These are phyloP conservation scores for Ustilago sp. DNA, from an alignment of 1,284 basidiomycete species.

Conservation along the genomic window DNA sequence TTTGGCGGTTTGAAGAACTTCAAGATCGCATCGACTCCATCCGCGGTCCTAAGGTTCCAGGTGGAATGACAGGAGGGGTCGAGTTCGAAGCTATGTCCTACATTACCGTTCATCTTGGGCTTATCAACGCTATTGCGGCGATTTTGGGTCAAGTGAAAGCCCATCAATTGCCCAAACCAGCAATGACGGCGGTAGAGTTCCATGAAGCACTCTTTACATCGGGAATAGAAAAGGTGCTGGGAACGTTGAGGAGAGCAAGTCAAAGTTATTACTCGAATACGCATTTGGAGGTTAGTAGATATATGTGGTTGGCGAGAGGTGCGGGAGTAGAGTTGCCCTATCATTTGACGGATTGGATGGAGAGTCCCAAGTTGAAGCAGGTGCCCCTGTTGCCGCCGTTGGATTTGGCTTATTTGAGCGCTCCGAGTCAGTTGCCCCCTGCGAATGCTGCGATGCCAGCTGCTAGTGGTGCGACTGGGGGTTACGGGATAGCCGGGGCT, in stretches of 20 bases:
- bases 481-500: slow-evolving; percentile 26
- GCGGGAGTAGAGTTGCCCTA: slow-evolving; percentile 30
- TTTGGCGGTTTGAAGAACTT: slow-evolving; percentile 85
- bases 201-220: slow-evolving; percentile 51
- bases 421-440: neutral
- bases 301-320: slow-evolving; percentile 25
- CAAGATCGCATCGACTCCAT: slow-evolving; percentile 79
- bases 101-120: slow-evolving; percentile 71
- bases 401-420: slow-evolving; percentile 15
- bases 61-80: slow-evolving; percentile 97
- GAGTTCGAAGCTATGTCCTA: slow-evolving; percentile 97
- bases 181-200: slow-evolving; percentile 48
- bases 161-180: slow-evolving; percentile 25
- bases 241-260: slow-evolving; percentile 41
- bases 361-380: slow-evolving; percentile 10
- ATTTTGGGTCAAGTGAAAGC: slow-evolving; percentile 26
- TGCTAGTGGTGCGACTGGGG: neutral
- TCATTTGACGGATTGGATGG: slow-evolving; percentile 45
- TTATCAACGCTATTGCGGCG: slow-evolving; percentile 52
- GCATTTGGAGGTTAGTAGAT: slow-evolving; percentile 64
- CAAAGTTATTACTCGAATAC: slow-evolving; percentile 61
- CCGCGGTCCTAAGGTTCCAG: slow-evolving; percentile 91
- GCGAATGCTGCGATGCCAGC: neutral
- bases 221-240: slow-evolving; percentile 55
- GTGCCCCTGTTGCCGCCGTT: slow-evolving; percentile 35